Evolutionary conservation across 1,139 yeast species (phyloP).

Genomic region (Candida sanyaensis): DNA sequence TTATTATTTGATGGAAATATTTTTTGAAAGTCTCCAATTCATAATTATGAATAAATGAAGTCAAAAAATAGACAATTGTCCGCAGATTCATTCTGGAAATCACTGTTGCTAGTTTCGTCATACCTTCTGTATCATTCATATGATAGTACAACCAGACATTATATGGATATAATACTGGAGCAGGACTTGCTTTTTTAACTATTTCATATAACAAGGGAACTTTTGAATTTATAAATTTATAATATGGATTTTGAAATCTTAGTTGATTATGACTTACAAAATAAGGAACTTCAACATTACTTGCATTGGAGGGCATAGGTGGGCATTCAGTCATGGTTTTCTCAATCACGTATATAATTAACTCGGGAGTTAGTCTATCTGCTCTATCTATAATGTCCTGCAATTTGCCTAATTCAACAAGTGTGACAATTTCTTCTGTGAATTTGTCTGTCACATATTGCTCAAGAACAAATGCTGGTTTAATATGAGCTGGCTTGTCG

Average conservation of each 20-base stretch:
- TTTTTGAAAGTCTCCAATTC: slow-evolving; percentile 33
- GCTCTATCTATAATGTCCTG: not conserved
- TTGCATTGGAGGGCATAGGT: not conserved
- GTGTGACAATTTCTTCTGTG: not conserved
- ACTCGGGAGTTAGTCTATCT: slow-evolving; percentile 1
- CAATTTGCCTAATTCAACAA: not conserved
- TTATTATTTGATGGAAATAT: slow-evolving; percentile 18
- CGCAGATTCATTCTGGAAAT: slow-evolving; percentile 20
- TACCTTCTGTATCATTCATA: slow-evolving; percentile 25
- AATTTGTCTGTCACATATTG: not conserved
- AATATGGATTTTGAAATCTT: slow-evolving; percentile 4
- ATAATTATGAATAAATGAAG: slow-evolving; percentile 32
- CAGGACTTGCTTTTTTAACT: not conserved
- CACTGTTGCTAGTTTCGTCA: slow-evolving; percentile 23
- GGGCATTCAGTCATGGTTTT: slow-evolving; percentile 8
- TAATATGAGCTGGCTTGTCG: not conserved
- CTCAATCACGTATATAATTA: slow-evolving; percentile 1
- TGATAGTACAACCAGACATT: slow-evolving; percentile 36
- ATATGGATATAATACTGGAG: slow-evolving; percentile 3
- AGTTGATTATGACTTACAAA: slow-evolving; percentile 1
- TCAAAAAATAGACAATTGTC: slow-evolving; percentile 31
- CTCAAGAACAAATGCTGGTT: not conserved
- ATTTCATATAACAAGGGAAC: slow-evolving; percentile 8
- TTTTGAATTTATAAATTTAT: slow-evolving; percentile 8
- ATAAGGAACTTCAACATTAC: slow-evolving; percentile 5